Evolutionary conservation across 495 filamentous ascomycete genomes (phyloP).

Genomic region (Neurospora sp.): DNA sequence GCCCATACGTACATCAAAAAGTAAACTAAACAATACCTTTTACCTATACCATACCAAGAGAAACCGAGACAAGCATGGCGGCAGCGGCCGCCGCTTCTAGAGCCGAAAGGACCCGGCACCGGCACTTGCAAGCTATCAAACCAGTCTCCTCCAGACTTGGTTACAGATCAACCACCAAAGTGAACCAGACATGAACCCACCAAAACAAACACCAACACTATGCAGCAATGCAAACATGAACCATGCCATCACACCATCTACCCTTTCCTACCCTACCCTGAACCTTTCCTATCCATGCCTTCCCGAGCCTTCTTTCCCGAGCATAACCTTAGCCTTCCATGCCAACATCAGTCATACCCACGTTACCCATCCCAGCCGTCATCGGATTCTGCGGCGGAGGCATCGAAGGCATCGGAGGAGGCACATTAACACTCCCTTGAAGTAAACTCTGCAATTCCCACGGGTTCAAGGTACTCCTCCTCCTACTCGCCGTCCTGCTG

Average conservation of each 20-base stretch:
- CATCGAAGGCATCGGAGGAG: not conserved
- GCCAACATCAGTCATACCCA: not conserved
- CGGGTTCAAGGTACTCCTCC: slow-evolving; percentile 62
- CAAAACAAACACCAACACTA: not conserved
- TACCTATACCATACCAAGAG: not conserved
- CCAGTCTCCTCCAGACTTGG: not conserved
- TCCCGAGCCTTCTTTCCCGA: not conserved
- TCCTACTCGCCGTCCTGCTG: slow-evolving; percentile 40
- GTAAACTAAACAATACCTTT: not conserved
- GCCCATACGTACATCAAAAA: not conserved
- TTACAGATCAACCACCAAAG: not conserved
- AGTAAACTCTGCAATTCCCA: slow-evolving; percentile 52
- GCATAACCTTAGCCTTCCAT: not conserved
- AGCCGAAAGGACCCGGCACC: not conserved
- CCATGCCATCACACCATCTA: not conserved
- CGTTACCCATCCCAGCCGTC: not conserved
- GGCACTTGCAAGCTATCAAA: not conserved
- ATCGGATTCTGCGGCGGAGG: not conserved
- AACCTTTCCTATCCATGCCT: not conserved
- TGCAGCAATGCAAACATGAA: not conserved
- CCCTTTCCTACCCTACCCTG: not conserved
- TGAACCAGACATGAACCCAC: not conserved
- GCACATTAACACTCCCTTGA: slow-evolving; percentile 8
- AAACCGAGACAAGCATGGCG: not conserved
- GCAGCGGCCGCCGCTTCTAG: not conserved